phyloP scores from a whole-genome alignment of 345 rosid species.

The Moringa oleifera region DNA sequence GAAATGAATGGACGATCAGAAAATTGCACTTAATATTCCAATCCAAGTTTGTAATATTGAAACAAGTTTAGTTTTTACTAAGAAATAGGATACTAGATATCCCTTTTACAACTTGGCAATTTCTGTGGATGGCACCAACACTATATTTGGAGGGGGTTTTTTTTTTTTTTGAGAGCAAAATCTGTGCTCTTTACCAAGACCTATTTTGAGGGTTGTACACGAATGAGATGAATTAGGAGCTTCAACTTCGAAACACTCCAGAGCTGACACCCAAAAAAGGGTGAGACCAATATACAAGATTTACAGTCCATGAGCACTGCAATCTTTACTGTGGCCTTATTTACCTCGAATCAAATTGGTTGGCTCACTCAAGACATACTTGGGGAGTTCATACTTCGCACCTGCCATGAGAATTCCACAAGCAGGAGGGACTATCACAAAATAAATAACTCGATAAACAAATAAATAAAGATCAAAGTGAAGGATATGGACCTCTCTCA shows the following conservation, averaged over 20 bases:
- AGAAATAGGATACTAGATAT: no score
- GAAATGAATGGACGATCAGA: no score
- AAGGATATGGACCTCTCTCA: constrained; percentile 53
- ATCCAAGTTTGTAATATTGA: no score
- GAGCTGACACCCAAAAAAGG: neutral
- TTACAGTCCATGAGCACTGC: constrained; percentile 26
- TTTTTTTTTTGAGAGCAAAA: no score
- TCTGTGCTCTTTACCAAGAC: neutral
- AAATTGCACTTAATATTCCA: no score
- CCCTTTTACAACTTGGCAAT: no score
- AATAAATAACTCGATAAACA: no score
- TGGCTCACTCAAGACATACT: constrained; percentile 75
- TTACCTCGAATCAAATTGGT: constrained; percentile 56
- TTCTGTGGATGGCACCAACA: no score
- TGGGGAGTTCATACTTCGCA: constrained; percentile 78
- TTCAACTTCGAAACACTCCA: neutral
- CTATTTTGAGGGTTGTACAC: neutral
- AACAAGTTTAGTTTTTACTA: no score
- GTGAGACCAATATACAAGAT: constrained; percentile 26
- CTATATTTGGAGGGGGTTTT: no score
- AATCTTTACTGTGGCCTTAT: constrained; percentile 9
- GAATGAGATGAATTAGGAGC: neutral
- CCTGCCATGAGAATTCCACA: constrained; percentile 33
- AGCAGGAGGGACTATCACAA: neutral
- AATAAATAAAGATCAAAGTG: neutral